These are phyloP conservation scores for Fusarium redolens DNA, from an alignment of 2,329 filamentous ascomycete genomes.

Conservation along the genomic window DNA sequence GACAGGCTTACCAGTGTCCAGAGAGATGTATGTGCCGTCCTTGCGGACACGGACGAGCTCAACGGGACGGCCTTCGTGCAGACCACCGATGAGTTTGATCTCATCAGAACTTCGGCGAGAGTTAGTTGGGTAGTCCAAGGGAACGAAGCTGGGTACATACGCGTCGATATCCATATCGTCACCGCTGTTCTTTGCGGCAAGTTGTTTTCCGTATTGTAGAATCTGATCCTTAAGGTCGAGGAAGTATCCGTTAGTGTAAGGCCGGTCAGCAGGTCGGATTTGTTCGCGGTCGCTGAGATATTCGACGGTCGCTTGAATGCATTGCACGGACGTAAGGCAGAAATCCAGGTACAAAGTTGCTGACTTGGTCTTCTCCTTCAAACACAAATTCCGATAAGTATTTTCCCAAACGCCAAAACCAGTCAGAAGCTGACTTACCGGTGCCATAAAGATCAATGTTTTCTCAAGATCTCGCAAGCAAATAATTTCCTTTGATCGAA, in stretches of 20 bases:
- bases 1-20: constrained; percentile 76
- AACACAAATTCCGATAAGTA: constrained; percentile 76
- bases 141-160: constrained; percentile 58
- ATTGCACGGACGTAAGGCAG: constrained; percentile 89
- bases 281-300: constrained; percentile 88
- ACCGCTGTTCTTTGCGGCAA: constrained; percentile 76
- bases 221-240: constrained; percentile 97
- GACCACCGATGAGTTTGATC: constrained; percentile 83
- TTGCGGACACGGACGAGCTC: constrained; percentile 87
- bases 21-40: constrained; percentile 81
- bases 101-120: constrained; percentile 64
- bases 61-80: constrained; percentile 82
- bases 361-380: constrained; percentile 81
- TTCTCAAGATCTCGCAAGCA: constrained; percentile 95
- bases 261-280: constrained; percentile 83
- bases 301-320: constrained; percentile 89
- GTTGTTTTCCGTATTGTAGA: constrained; percentile 85
- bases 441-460: constrained; percentile 88
- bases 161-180: constrained; percentile 69
- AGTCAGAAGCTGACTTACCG: constrained; percentile 80
- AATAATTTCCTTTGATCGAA: constrained; percentile 85
- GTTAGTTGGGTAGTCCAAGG: constrained; percentile 47
- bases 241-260: constrained; percentile 96
- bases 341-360: constrained; percentile 83
- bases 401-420: constrained; percentile 68